Conservation (phyloP, 2,329 filamentous ascomycete genomes). For the Phyllachora maydis region DNA sequence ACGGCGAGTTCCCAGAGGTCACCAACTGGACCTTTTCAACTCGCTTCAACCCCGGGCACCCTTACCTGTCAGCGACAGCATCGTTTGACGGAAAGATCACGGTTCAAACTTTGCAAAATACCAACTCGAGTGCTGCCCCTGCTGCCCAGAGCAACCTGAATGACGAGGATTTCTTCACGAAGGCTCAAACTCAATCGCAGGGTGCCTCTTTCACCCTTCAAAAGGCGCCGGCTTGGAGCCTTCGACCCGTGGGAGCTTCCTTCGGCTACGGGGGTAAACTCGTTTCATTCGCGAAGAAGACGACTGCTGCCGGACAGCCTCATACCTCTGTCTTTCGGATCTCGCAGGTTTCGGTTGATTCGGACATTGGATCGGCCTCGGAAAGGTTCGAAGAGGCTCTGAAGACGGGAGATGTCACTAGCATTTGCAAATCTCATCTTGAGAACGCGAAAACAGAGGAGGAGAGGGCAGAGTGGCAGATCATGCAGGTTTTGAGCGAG, state of each 20-base stretch:
- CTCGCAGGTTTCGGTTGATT: conserved; percentile 74
- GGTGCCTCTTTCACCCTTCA: conserved; percentile 71
- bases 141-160: conserved; percentile 52
- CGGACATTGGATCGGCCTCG: conserved; percentile 62
- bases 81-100: conserved; percentile 95
- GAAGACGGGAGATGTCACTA: conserved; percentile 52
- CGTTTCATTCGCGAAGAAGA: conserved; percentile 46
- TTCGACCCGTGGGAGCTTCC: conserved; percentile 65
- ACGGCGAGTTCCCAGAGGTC: conserved; percentile 87
- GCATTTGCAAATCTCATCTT: conserved; percentile 65
- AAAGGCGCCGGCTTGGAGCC: conserved; percentile 78
- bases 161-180: conserved; percentile 90
- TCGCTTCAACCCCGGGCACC: conserved; percentile 83
- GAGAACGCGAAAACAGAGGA: conserved; percentile 61
- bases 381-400: conserved; percentile 74
- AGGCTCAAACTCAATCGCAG: conserved; percentile 80
- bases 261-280: conserved; percentile 95
- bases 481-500: conserved; percentile 73
- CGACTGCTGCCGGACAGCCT: conserved; percentile 39
- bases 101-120: conserved; percentile 85
- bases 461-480: conserved; percentile 90
- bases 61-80: conserved; percentile 78
- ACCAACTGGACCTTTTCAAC: conserved; percentile 99
- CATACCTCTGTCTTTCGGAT: conserved; percentile 62
- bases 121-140: conserved; percentile 53